A percentile compares a stretch with the other conserved stretches of the same genome.
Conservation (phyloP, 805 yeast genomes). For the Candida germanica region DNA sequence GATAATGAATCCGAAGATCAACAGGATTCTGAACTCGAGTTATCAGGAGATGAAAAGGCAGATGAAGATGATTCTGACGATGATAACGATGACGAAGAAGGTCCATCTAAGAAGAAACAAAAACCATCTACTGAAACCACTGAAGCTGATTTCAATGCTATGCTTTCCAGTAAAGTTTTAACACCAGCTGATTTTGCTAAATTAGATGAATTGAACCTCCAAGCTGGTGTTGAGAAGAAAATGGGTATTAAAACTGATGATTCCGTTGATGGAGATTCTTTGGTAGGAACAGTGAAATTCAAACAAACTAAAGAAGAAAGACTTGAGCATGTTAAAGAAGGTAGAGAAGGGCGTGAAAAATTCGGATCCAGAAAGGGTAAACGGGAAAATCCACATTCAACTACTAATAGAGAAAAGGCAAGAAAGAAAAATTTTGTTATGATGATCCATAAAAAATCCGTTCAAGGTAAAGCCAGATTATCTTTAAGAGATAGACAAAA, state of each 20-base stretch:
- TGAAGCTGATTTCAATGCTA: constrained; percentile 37
- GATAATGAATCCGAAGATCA: constrained; percentile 21
- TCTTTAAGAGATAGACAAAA: constrained; percentile 90
- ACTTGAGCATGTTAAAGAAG: constrained; percentile 81
- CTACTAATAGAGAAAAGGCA: constrained; percentile 94
- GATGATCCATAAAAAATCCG: constrained; percentile 95
- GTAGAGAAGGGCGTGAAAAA: constrained; percentile 88
- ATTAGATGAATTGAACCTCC: constrained; percentile 77
- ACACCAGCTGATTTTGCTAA: constrained; percentile 99
- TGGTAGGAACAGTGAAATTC: constrained; percentile 76
- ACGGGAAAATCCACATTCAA: constrained; percentile 71
- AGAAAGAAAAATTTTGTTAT: constrained; percentile 98
- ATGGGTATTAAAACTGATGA: constrained; percentile 79
- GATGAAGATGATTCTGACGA: constrained; percentile 14
- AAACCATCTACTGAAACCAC: constrained; percentile 16
- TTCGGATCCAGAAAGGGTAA: constrained; percentile 87
- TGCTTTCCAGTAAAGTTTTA: constrained; percentile 72
- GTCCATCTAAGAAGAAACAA: constrained; percentile 20
- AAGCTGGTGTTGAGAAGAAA: constrained; percentile 81
- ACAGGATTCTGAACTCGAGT: constrained; percentile 24
- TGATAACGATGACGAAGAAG: constrained; percentile 9
- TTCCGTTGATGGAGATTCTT: constrained; percentile 70
- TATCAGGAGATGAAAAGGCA: constrained; percentile 21
- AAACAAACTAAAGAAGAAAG: constrained; percentile 90
- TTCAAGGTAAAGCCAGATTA: constrained; percentile 89